These are phyloP conservation scores for Diplocarpon rosae DNA, from an alignment of 2,329 filamentous ascomycete species.

Conservation along the genomic window DNA sequence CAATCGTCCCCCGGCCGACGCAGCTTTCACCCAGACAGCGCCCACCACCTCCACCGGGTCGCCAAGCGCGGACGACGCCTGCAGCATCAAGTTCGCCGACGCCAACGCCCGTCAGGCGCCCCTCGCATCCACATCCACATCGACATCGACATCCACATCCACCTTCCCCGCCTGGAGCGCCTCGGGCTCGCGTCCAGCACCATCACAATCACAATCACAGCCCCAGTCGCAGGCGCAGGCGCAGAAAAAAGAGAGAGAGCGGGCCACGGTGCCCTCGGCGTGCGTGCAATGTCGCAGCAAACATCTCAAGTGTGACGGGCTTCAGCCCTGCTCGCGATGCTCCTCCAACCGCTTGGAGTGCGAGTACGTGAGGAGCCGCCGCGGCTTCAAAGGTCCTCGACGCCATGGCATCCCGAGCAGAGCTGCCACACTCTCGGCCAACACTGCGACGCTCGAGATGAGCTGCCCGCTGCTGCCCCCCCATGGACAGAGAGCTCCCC, in stretches of 20 bases:
- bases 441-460: conserved; percentile 6
- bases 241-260: conserved; percentile 12
- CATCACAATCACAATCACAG: not conserved
- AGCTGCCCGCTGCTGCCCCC: conserved; percentile 20
- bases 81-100: too few species aligned
- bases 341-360: conserved; percentile 47
- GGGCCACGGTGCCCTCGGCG: conserved; percentile 21
- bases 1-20: not conserved
- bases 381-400: conserved; percentile 61
- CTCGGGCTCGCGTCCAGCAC: not conserved
- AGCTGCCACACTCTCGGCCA: conserved; percentile 15
- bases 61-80: conserved; percentile 8
- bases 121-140: not conserved
- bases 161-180: conserved; percentile 5
- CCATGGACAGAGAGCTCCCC: conserved; percentile 10
- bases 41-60: not conserved
- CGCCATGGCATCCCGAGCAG: conserved; percentile 31
- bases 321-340: conserved; percentile 60
- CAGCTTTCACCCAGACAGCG: not conserved
- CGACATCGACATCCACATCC: not conserved
- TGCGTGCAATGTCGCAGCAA: conserved; percentile 30
- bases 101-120: not conserved
- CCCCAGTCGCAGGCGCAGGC: not conserved
- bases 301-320: conserved; percentile 68
- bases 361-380: conserved; percentile 61